Conservation (phyloP, 2,329 filamentous ascomycete genomes). For the Diaporthe amygdali region DNA sequence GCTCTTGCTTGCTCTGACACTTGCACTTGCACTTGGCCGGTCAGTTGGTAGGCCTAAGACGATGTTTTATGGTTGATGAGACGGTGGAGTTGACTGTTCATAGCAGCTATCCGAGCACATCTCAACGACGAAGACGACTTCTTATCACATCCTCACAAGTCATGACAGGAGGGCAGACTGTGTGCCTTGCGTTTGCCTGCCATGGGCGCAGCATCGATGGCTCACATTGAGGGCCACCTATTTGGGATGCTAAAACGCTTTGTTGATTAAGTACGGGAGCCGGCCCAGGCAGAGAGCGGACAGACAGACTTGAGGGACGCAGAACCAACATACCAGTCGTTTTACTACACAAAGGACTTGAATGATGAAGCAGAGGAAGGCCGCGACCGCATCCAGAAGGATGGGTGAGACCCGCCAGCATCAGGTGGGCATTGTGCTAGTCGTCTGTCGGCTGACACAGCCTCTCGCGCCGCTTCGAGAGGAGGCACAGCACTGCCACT, state of each 20-base stretch:
- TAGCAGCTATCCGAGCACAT: not conserved
- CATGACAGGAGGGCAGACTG: not conserved
- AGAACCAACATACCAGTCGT: conserved; percentile 4
- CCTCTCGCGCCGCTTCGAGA: not conserved
- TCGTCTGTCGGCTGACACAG: not conserved
- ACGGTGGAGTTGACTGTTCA: not conserved
- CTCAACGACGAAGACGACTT: not conserved
- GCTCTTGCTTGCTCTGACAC: too few species aligned
- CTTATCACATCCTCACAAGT: not conserved
- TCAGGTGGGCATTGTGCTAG: not conserved
- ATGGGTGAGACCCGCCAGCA: not conserved
- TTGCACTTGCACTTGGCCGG: not conserved
- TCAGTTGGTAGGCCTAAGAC: not conserved
- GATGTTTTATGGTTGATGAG: not conserved
- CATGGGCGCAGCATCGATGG: not conserved
- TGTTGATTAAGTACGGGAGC: not conserved
- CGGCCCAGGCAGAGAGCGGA: not conserved
- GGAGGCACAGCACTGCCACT: not conserved
- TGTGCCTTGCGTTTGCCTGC: not conserved
- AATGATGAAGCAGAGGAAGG: not conserved
- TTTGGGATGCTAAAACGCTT: not conserved
- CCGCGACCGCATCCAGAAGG: not conserved
- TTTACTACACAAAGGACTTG: not conserved
- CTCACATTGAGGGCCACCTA: not conserved
- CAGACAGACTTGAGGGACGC: not conserved